Evolutionary conservation across 805 yeast genomes (phyloP), one percentile per base, ranked within the genome.

Genomic region (Wickerhamomyces queroliae): DNA sequence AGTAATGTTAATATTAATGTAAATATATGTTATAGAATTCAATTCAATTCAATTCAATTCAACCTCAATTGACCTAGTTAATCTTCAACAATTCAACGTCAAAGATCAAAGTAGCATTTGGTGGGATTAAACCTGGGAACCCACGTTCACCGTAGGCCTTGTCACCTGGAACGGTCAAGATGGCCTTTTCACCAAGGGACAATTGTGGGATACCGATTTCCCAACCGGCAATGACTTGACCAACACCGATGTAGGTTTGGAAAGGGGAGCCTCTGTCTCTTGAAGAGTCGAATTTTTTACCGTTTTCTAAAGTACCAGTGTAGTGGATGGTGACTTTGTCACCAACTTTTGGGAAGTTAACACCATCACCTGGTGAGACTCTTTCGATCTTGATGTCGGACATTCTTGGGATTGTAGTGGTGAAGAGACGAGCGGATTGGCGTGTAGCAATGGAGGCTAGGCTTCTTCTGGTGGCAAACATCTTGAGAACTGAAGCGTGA

Each of bases 221-320:
- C 97, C 97, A 91, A 51, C 97, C 98, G 61, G 80, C 79, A 69
- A 91, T 91, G 52, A 91, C 97, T 69, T 84, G 95, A 49, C 97
- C 96, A 50, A 86, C 95, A 64, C 98, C 97, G 61, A 91, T 87
- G 67, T 72, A 69, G 64, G 95, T 84, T 65, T 87, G 91, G 81
- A 91, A 91, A 50, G 98, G 96, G 65, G 83, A 79, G 59, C 93
- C 93, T 70, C 97, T 83, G 74, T 88, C 95, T 55, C 89, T 76
- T 41, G 97, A 89, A 39, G 96, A 87, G 66, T 91, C 98, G 62
- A 91, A 91, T 69, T 87, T 87, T 72, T 86, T 88, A 57, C 98
- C 98, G 66, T 86, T 85, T 66, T 87, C 95, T 60, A 91, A 76
- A 42, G 95, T 89, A 56, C 98, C 98, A 38, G 86, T 83, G 78